Percentiles rank a stretch among this genome's conserved stretches.
Conservation (phyloP, 164 flowering plant species). For the Liquidambar formosana region DNA sequence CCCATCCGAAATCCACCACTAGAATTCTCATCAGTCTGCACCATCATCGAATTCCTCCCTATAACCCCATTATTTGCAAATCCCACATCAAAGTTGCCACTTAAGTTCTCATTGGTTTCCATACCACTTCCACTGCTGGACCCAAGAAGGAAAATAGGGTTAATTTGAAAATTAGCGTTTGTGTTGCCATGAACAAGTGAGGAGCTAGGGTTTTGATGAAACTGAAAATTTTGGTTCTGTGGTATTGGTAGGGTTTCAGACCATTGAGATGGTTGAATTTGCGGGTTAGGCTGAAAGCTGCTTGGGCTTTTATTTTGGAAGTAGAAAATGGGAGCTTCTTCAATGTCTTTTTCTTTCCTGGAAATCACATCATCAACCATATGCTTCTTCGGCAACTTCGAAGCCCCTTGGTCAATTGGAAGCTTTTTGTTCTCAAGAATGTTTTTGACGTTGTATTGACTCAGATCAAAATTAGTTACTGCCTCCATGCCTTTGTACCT, state of each 20-base stretch:
- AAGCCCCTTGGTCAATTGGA: neutral
- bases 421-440: neutral
- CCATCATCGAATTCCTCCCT: too few relatives aligned
- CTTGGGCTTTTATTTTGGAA: too few relatives aligned
- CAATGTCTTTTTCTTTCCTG: neutral
- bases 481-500: slow-evolving; percentile 11
- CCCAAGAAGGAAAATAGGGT: neutral
- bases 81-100: too few relatives aligned
- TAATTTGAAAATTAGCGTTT: neutral
- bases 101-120: too few relatives aligned
- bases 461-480: slow-evolving; percentile 17
- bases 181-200: neutral
- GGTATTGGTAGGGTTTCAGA: neutral
- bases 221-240: neutral
- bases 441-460: neutral
- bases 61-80: too few relatives aligned
- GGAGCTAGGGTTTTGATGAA: neutral
- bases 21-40: too few relatives aligned
- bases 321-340: too few relatives aligned
- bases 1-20: too few relatives aligned
- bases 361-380: neutral
- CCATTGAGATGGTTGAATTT: too few relatives aligned
- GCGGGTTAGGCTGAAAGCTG: too few relatives aligned
- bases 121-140: too few relatives aligned
- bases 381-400: neutral